Conservation (phyloP, 1,284 basidiomycete genomes). For the Malassezia restricta region DNA sequence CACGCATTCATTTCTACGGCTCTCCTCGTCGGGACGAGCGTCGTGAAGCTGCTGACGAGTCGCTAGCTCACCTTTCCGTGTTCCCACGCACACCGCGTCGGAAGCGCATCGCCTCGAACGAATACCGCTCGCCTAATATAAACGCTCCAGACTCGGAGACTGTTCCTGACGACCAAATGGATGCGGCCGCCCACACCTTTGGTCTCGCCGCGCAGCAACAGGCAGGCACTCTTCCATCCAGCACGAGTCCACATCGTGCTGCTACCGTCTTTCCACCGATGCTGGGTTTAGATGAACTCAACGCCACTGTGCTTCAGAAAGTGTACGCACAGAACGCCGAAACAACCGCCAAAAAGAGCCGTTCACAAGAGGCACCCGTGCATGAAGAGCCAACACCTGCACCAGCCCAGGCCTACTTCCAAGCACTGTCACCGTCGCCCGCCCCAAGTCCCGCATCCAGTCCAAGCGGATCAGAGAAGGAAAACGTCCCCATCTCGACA, state of each 20-base stretch:
- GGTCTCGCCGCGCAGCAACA: slow-evolving; percentile 21
- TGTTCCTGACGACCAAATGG: slow-evolving; percentile 22
- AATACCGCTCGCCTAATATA: slow-evolving; percentile 13
- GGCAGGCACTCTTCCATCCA: slow-evolving; percentile 15
- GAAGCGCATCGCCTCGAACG: slow-evolving; percentile 4
- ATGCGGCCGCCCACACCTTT: slow-evolving; percentile 21
- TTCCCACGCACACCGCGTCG: slow-evolving; percentile 9
- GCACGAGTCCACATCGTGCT: slow-evolving; percentile 4
- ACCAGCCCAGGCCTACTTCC: neutral
- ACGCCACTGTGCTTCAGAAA: slow-evolving; percentile 26
- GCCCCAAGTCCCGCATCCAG: neutral
- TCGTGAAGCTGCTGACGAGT: slow-evolving; percentile 1
- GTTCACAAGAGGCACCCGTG: neutral
- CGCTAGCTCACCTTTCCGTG: neutral
- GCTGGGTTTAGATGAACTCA: slow-evolving; percentile 27
- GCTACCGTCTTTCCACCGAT: slow-evolving; percentile 10
- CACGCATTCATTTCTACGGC: slow-evolving; percentile 1
- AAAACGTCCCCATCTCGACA: slow-evolving; percentile 20
- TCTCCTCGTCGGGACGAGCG: neutral
- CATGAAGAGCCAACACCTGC: neutral
- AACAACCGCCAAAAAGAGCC: neutral
- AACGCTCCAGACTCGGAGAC: neutral
- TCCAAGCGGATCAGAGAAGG: slow-evolving; percentile 21
- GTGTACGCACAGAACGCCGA: slow-evolving; percentile 22
- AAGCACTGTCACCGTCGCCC: neutral